These are phyloP conservation scores for Penicillium brasilianum DNA, from an alignment of 2,329 filamentous ascomycete genomes.

Conservation along the genomic window DNA sequence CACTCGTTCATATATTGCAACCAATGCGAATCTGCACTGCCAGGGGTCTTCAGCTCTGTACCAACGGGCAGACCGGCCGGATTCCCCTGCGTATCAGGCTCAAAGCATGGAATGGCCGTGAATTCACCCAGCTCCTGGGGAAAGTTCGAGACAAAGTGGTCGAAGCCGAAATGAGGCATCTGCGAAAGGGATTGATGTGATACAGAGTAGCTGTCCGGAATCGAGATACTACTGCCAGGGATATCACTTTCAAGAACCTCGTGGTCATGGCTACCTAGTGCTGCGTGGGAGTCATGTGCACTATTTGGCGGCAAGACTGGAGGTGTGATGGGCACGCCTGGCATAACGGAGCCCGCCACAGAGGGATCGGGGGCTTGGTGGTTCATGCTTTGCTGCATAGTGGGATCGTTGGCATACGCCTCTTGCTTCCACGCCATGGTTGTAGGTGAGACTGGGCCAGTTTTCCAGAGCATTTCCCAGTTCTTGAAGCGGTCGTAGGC, in stretches of 20 bases:
- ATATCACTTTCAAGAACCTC: constrained; percentile 32
- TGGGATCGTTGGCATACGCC: constrained; percentile 18
- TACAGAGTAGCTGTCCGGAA: constrained; percentile 35
- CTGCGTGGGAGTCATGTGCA: constrained; percentile 10
- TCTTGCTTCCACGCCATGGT: constrained; percentile 36
- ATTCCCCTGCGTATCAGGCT: constrained; percentile 37
- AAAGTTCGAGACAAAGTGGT: constrained; percentile 48
- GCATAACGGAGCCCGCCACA: constrained; percentile 22
- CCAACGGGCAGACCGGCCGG: constrained; percentile 21
- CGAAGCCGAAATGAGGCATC: constrained; percentile 43
- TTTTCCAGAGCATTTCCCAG: constrained; percentile 58
- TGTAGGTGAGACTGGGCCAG: constrained; percentile 43
- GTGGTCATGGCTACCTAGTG: constrained; percentile 14
- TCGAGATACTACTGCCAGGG: constrained; percentile 27
- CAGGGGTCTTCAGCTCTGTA: constrained; percentile 33
- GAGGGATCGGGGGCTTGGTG: constrained; percentile 17
- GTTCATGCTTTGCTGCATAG: constrained; percentile 15
- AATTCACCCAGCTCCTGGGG: constrained; percentile 49
- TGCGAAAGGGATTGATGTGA: constrained; percentile 38
- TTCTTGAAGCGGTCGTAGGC: constrained; percentile 59
- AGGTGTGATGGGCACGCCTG: constrained; percentile 31
- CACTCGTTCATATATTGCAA: constrained; percentile 43
- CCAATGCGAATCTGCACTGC: constrained; percentile 37
- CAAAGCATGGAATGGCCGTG: constrained; percentile 48
- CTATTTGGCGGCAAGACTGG: constrained; percentile 14